Evolutionary conservation across 2,329 filamentous ascomycete species (phyloP).

Genomic region (Amylocarpus encephaloides): DNA sequence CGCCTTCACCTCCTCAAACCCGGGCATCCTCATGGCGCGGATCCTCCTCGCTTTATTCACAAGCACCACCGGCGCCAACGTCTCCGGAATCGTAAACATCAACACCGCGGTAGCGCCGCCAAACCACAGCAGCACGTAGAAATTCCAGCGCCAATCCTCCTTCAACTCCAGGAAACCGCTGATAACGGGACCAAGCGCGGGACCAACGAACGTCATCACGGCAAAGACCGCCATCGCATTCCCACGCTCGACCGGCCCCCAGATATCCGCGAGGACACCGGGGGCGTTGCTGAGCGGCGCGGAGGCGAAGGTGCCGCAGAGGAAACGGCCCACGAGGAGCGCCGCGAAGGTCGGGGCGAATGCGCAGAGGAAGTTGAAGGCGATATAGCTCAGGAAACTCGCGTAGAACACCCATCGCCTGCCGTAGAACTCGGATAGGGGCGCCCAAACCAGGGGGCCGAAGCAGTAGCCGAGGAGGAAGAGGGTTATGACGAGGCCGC

Average conservation of each 20-base stretch:
- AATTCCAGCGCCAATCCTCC: slow-evolving; percentile 46
- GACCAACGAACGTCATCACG: slow-evolving; percentile 55
- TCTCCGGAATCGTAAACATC: slow-evolving; percentile 55
- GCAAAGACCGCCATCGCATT: slow-evolving; percentile 59
- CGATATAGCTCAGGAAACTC: slow-evolving; percentile 51
- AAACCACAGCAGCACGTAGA: slow-evolving; percentile 43
- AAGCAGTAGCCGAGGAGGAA: slow-evolving; percentile 42
- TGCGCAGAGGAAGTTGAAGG: slow-evolving; percentile 56
- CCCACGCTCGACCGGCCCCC: slow-evolving; percentile 46
- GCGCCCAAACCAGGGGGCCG: slow-evolving; percentile 40
- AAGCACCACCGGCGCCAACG: slow-evolving; percentile 45
- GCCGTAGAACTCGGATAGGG: slow-evolving; percentile 47
- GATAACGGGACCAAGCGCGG: slow-evolving; percentile 41
- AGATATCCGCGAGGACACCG: slow-evolving; percentile 58
- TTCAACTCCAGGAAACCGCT: slow-evolving; percentile 51
- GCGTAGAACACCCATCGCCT: slow-evolving; percentile 53
- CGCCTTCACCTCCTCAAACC: slow-evolving; percentile 46
- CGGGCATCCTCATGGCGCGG: slow-evolving; percentile 40
- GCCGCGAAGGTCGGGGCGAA: slow-evolving; percentile 52
- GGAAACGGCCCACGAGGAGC: slow-evolving; percentile 60
- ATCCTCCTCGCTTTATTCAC: slow-evolving; percentile 48
- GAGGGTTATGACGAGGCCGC: slow-evolving; percentile 37
- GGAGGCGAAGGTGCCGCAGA: slow-evolving; percentile 56
- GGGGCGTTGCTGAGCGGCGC: slow-evolving; percentile 56
- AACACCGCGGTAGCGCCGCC: slow-evolving; percentile 35